Base-by-base conservation (phyloP, 192 early-diverging fungal species). In the Coemansia reversa region DNA sequence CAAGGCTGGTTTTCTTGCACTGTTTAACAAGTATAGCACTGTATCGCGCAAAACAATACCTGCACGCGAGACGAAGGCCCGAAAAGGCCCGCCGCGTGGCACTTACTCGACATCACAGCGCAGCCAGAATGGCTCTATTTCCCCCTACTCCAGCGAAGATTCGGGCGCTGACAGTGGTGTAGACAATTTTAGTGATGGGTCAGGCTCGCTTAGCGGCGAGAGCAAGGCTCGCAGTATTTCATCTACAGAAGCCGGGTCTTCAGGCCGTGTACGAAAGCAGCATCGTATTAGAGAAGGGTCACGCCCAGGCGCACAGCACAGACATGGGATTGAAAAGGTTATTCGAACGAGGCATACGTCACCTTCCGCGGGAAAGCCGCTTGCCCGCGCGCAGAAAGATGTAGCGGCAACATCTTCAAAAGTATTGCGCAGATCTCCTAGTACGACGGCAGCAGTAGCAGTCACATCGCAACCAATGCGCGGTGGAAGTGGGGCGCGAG, bases 1-100 rank as follows among this genome's bases (percentile, higher is more conserved):
- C 27, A 63, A 51, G 24, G 54, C 66, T 27, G 70, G 58, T 4
- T 73, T 78, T 29, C 57, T 78, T 29, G 55, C 63, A 19, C 70
- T 73, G 51, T 78, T 69, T 60, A 72, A 69, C 58, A 69, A 73
- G 42, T 63, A 59, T 56, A 52, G 58, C 55, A 54, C 70, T 0
- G 62, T 63, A 11, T 65, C 76, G 18, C 70, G 76, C 63, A 78
- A 78, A 54, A 78, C 76, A 11, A 59, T 78, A 23, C 76, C 76
- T 2, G 55, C 70, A 11, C 53, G 67, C 20, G 70, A 58, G 5
- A 69, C 70, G 45, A 78, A 78, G 63, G 76, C 76, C 5, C 76
- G 67, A 42, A 78, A 78, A 24, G 76, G 63, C 33, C 76, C 63
- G 59, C 76, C 76, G 4, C 66, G 70, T 5, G 60, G 65, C 22